Evolutionary conservation across 345 rosid species (phyloP), one percentile per base, ranked within the genome.

Genomic region (Lepidium aucheri): DNA sequence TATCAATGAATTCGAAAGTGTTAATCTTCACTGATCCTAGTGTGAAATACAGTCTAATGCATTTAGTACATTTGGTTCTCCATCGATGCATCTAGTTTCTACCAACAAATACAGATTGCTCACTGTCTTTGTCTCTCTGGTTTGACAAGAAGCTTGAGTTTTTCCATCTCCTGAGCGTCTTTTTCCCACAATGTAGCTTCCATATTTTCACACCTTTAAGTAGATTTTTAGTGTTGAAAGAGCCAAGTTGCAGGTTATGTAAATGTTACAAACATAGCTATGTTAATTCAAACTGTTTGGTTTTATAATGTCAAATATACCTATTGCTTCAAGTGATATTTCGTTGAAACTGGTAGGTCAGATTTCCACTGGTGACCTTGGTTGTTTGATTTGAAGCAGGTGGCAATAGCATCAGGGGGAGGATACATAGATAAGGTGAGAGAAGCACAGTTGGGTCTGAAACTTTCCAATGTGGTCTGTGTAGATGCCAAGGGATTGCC

Each of bases 401-500:
- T 93, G 14, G 97, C 95, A 8, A 69, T 94, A 9, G 79, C 84
- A 34, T 84, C 97, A 0, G 98, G 99, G 42, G 91, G 78, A 43
- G 65, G 12, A 12, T 79, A 84, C 71, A 53, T 84, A 18, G 96
- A 85, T 63, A 85, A 68, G 53, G 92, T 90, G 36, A 84, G 97
- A 54, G 84, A 80, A 76, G 95, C 95, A 1, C 97, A 93, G 50
- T 52, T 85, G 20, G 78, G 81, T 12, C 69, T 88, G 18, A 74
- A 80, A 22, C 64, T 88, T 0, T 78, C 81, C 0, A 86, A 88
- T 54, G 90, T 86, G 36, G 79, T 76, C 3, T 82, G 92, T 40
- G 90, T 88, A 1, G 97, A 90, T 72, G 96, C 94, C 0, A 85
- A 81, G 66, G 98, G 97, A 17, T 70, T 90, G 80, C 64, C 73